phyloP scores from a whole-genome alignment of 2,329 filamentous ascomycete genomes.

The Akanthomyces dipterigenus region DNA sequence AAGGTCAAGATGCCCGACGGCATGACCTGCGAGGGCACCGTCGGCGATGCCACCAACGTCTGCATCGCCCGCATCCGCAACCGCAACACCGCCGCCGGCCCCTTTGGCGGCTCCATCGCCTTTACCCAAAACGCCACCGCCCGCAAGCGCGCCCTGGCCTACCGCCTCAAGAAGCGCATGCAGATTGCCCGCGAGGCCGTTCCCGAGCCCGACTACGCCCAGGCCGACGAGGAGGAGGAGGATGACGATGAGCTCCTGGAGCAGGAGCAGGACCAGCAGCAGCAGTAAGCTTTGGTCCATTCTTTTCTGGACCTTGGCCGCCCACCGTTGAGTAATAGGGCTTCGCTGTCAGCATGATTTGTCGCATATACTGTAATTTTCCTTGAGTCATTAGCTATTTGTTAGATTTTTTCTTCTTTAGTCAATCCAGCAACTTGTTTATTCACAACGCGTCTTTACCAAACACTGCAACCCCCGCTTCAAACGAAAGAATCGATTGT shows the following conservation, averaged over 20 bases:
- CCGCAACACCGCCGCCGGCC: conserved; percentile 51
- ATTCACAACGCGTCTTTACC: background rate
- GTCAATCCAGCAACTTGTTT: background rate
- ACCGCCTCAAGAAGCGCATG: conserved; percentile 26
- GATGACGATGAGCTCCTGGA: background rate
- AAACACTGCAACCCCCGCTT: background rate
- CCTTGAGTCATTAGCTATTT: background rate
- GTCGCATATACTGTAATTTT: background rate
- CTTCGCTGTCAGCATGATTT: background rate
- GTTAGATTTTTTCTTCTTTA: background rate
- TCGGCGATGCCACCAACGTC: conserved; percentile 53
- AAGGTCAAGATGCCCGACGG: conserved; percentile 60
- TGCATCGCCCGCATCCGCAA: conserved; percentile 62
- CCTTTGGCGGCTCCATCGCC: conserved; percentile 60
- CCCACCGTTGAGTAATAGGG: background rate
- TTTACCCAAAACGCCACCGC: conserved; percentile 48
- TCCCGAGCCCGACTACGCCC: background rate
- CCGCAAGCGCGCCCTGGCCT: conserved; percentile 7
- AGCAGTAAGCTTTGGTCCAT: background rate
- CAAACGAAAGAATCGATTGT: background rate
- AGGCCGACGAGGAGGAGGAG: conserved; percentile 7
- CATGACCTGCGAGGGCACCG: conserved; percentile 57
- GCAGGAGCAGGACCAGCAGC: background rate
- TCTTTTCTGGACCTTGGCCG: background rate
- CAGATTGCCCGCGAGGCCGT: conserved; percentile 21